Percentiles rank a stretch among this genome's conserved stretches.
Conservation (phyloP, 164 flowering plant species). For the Vitis vinifera region ASM3070453v1 NC_081805.1:21161001-21161500, state of each 20-base stretch:
- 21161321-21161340: slow-evolving; percentile 77
- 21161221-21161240: background rate
- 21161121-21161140: slow-evolving; percentile 74
- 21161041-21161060: background rate
- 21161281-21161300: slow-evolving; percentile 57
- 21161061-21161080: slow-evolving; percentile 31
- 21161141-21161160: slow-evolving; percentile 77
- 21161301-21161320: slow-evolving; percentile 59
- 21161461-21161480: no score
- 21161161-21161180: slow-evolving; percentile 64
- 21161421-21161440: no score
- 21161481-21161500: no score
- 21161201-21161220: background rate
- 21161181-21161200: background rate
- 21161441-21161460: no score
- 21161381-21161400: slow-evolving; percentile 22
- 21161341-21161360: slow-evolving; percentile 76
- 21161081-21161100: slow-evolving; percentile 87
- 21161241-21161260: slow-evolving; percentile 1
- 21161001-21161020: no score
- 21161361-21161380: slow-evolving; percentile 89
- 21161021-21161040: background rate
- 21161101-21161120: slow-evolving; percentile 73
- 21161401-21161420: background rate
- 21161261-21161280: background rate